Conservation (phyloP, 441 rosid species). For the Gossypium trilobum region DNA sequence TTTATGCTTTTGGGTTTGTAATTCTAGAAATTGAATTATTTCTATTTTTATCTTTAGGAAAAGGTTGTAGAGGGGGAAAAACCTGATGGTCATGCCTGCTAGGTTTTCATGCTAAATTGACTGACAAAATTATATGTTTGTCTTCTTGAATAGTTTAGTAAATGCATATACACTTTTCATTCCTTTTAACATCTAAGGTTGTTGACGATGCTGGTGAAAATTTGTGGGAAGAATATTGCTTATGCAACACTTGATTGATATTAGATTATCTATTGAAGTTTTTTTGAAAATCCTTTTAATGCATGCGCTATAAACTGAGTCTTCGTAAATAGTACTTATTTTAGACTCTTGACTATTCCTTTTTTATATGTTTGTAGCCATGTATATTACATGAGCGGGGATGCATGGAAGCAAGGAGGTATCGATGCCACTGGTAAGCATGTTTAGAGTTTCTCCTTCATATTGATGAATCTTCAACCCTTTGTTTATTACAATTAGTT, state of each 20-base stretch:
- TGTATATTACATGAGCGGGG: conserved; percentile 95
- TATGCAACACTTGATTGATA: background rate
- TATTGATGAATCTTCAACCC: background rate
- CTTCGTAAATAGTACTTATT: background rate
- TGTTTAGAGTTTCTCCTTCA: background rate
- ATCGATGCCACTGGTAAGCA: conserved; percentile 87
- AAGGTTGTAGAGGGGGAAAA: background rate
- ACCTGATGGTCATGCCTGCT: no score
- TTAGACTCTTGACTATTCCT: conserved; percentile 27
- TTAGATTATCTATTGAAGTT: background rate
- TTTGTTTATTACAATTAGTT: background rate
- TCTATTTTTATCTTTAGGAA: background rate
- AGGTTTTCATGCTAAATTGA: background rate
- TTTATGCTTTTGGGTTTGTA: background rate
- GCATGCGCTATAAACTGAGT: background rate
- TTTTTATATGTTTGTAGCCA: conserved; percentile 48
- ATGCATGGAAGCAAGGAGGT: conserved; percentile 99
- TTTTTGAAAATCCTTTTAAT: background rate
- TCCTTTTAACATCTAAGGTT: background rate
- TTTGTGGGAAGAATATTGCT: background rate
- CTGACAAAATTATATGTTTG: background rate
- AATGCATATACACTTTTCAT: background rate
- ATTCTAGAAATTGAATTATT: background rate
- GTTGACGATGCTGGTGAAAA: background rate
- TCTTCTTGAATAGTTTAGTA: background rate